These are phyloP conservation scores for Sungouiozyma intestinalis DNA, from an alignment of 805 yeast species.

Conservation along the genomic window DNA sequence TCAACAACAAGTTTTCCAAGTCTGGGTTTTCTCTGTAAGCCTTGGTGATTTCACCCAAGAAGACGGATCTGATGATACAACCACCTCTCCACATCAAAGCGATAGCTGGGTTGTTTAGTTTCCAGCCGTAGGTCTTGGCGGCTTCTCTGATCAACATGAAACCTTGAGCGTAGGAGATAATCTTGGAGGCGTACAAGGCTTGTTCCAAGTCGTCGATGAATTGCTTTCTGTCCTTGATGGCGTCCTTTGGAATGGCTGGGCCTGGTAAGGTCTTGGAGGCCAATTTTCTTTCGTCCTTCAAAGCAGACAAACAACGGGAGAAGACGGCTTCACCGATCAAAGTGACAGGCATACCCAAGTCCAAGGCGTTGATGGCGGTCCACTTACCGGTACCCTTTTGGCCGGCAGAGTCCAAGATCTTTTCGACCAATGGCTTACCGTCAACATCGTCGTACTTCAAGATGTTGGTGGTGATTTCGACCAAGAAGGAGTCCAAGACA, in stretches of 20 bases:
- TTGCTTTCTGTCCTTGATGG: slow-evolving; percentile 63
- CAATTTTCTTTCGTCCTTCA: slow-evolving; percentile 80
- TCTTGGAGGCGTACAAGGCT: slow-evolving; percentile 97
- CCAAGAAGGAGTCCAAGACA: slow-evolving; percentile 90
- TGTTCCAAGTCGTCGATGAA: slow-evolving; percentile 92
- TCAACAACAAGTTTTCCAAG: slow-evolving; percentile 89
- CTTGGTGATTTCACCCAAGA: slow-evolving; percentile 91
- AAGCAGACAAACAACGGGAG: slow-evolving; percentile 88
- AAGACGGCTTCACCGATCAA: slow-evolving; percentile 98
- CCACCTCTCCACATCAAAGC: slow-evolving; percentile 99
- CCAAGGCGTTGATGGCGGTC: slow-evolving; percentile 97
- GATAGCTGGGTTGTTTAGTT: slow-evolving; percentile 93
- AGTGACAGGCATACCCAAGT: slow-evolving; percentile 96
- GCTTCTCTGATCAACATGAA: slow-evolving; percentile 99
- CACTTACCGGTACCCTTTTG: slow-evolving; percentile 99
- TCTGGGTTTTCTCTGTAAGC: slow-evolving; percentile 93
- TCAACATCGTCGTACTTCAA: slow-evolving; percentile 81
- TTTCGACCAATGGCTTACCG: slow-evolving; percentile 89
- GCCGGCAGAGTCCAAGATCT: slow-evolving; percentile 94
- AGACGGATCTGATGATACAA: slow-evolving; percentile 97
- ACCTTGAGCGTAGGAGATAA: slow-evolving; percentile 98
- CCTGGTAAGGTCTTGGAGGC: slow-evolving; percentile 77
- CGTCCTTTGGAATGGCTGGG: slow-evolving; percentile 56
- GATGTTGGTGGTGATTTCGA: slow-evolving; percentile 95
- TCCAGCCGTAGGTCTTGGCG: slow-evolving; percentile 94